Conservation (phyloP, 2,329 filamentous ascomycete genomes). For the Phaeosphaeriaceae sp. region DNA sequence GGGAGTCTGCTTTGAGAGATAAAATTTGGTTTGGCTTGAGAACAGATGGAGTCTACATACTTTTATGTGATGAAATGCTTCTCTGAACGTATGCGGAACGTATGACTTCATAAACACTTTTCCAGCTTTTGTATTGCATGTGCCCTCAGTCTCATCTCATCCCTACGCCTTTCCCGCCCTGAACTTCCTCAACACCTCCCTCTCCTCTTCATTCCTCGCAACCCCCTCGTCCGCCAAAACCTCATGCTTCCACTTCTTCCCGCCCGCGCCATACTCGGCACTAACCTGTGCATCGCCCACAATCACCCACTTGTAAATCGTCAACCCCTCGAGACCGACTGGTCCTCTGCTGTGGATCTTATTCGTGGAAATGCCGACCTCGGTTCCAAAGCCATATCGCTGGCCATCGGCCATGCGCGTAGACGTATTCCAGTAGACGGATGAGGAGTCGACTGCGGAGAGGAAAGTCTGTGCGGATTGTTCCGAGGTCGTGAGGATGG, state of each 20-base stretch:
- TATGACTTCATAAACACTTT: no score
- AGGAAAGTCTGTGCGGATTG: constrained; percentile 81
- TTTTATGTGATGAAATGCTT: no score
- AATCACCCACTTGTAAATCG: constrained; percentile 97
- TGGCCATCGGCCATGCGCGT: constrained; percentile 95
- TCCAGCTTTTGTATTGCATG: no score
- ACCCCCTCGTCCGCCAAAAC: constrained; percentile 48
- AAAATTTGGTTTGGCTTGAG: no score
- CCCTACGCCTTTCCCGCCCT: constrained; percentile 23
- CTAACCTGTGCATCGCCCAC: constrained; percentile 84
- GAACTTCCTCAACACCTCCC: constrained; percentile 41
- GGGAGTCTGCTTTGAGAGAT: no score
- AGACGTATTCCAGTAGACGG: constrained; percentile 96
- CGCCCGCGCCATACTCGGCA: constrained; percentile 69
- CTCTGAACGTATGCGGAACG: no score
- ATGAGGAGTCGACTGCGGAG: constrained; percentile 83
- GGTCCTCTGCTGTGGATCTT: constrained; percentile 96
- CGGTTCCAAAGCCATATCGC: constrained; percentile 96
- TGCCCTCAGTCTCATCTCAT: no score
- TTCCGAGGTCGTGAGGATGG: constrained; percentile 76
- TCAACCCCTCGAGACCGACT: constrained; percentile 91
- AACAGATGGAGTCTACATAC: no score
- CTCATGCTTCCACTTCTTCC: constrained; percentile 64
- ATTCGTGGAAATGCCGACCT: constrained; percentile 98
- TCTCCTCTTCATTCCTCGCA: constrained; percentile 42